These are phyloP conservation scores for Suillus alpinus DNA, from an alignment of 768 basidiomycete species.

Conservation along the genomic window DNA sequence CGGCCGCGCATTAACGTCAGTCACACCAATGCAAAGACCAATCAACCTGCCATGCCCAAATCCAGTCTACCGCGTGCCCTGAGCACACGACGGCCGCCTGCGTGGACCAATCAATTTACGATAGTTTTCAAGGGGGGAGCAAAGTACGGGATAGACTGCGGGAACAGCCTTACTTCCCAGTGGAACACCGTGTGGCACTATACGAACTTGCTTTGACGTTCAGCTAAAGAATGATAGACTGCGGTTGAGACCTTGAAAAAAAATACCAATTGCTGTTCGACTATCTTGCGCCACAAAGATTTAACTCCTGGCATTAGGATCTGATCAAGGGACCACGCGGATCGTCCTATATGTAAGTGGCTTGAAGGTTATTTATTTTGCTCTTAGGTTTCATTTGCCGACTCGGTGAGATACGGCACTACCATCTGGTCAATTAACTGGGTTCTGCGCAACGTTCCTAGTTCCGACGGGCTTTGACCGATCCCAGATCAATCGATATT, in stretches of 20 bases:
- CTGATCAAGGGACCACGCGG: neutral
- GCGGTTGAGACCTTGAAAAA: neutral
- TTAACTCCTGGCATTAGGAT: neutral
- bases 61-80: neutral
- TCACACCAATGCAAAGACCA: neutral
- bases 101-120: neutral
- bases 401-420: neutral
- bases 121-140: neutral
- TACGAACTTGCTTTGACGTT: neutral
- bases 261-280: neutral
- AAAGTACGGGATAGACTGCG: neutral
- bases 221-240: neutral
- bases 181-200: no score
- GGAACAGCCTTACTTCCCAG: neutral
- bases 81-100: neutral
- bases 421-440: neutral
- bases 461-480: neutral
- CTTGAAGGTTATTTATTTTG: no score
- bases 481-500: slow-evolving; percentile 11
- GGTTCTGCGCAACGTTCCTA: neutral
- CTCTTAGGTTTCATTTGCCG: neutral
- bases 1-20: neutral
- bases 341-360: neutral
- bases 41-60: neutral
- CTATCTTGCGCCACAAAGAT: neutral